Conservation (phyloP, 192 early-diverging fungal genomes). For the Backusella macrospora region DNA sequence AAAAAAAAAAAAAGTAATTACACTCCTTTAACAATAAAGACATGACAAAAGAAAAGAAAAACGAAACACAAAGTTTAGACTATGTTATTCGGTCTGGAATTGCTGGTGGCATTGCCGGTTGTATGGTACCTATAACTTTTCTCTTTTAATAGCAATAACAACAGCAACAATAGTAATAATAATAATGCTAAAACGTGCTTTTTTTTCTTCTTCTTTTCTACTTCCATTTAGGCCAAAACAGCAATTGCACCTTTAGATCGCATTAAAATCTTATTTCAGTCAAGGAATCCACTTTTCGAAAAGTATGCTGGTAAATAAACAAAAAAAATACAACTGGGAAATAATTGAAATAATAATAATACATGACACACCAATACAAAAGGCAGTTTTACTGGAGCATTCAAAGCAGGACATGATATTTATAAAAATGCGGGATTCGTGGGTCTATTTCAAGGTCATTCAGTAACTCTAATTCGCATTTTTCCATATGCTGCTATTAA, state of each 20-base stretch:
- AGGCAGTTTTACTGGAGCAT: conserved; percentile 81
- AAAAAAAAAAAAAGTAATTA: not conserved
- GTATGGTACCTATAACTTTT: conserved; percentile 38
- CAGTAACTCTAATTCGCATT: conserved; percentile 89
- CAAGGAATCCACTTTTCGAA: conserved; percentile 73
- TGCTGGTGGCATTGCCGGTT: conserved; percentile 57
- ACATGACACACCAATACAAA: not conserved
- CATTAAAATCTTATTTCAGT: conserved; percentile 88
- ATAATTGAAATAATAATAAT: not conserved
- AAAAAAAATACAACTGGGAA: not conserved
- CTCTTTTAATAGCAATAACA: not conserved
- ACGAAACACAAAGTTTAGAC: conserved; percentile 41
- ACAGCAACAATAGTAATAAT: not conserved
- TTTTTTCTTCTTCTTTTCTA: too few species aligned
- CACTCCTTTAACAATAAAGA: not conserved
- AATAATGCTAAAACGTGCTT: not conserved
- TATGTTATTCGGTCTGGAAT: conserved; percentile 50
- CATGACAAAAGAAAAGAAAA: conserved; percentile 11
- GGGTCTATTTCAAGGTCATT: conserved; percentile 95
- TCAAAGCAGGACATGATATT: conserved; percentile 81
- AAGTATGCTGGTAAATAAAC: conserved; percentile 59
- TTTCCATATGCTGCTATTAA: conserved; percentile 98
- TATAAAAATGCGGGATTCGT: conserved; percentile 67
- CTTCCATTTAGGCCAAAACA: conserved; percentile 66
- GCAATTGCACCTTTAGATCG: conserved; percentile 83